These are phyloP conservation scores for Pestalotiopsis fici DNA, from an alignment of 2,329 filamentous ascomycete genomes.

Conservation along the genomic window DNA sequence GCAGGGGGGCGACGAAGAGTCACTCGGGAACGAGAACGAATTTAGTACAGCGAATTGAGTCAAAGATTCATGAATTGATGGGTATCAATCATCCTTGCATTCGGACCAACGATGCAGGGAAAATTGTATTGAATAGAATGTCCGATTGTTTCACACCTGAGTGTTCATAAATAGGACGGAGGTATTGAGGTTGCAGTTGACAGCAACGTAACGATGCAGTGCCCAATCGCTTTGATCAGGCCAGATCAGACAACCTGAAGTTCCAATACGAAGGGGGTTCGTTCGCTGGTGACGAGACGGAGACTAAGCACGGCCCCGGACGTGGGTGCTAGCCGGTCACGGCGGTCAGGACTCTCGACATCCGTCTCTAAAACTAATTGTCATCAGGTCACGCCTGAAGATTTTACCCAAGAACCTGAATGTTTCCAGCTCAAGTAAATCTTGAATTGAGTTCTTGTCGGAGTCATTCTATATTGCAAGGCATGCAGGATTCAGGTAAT, in stretches of 20 bases:
- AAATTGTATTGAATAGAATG: background rate
- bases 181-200: background rate
- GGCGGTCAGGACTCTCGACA: background rate
- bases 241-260: background rate
- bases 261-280: background rate
- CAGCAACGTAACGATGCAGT: background rate
- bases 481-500: too few relatives aligned
- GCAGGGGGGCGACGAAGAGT: background rate
- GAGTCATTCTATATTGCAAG: too few relatives aligned
- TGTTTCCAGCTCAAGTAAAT: too few relatives aligned
- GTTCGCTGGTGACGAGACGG: background rate
- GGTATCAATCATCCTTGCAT: background rate
- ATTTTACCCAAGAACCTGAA: too few relatives aligned
- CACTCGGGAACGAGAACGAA: background rate
- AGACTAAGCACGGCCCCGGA: background rate
- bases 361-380: background rate
- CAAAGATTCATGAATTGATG: background rate
- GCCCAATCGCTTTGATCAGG: background rate
- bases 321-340: background rate
- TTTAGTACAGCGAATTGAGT: background rate
- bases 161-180: background rate
- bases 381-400: too few relatives aligned
- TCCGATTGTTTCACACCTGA: background rate
- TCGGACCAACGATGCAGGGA: background rate
- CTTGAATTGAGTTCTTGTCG: too few relatives aligned